Conservation (phyloP, 176 grass and related monocot genomes). For the Calamus simplicifolius region DNA sequence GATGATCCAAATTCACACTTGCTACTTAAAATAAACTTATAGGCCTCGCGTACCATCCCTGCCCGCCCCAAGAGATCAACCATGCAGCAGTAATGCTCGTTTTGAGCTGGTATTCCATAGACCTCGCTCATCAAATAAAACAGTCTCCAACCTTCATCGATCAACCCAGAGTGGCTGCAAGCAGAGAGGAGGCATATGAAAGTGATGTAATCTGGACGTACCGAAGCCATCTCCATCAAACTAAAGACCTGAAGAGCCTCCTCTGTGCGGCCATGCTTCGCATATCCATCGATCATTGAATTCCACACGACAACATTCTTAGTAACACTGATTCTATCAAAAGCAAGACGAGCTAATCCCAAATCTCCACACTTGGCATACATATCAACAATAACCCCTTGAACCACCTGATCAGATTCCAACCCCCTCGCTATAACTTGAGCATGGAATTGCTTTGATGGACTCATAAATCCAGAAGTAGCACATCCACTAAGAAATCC, state of each 20-base stretch:
- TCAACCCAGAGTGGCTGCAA: slow-evolving; percentile 38
- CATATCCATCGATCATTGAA: slow-evolving; percentile 38
- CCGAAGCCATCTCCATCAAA: slow-evolving; percentile 18
- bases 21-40: slow-evolving; percentile 22
- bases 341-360: slow-evolving; percentile 11
- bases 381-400: slow-evolving; percentile 34
- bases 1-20: slow-evolving; percentile 25
- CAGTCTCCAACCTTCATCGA: slow-evolving; percentile 26
- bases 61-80: slow-evolving; percentile 41
- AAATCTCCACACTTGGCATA: slow-evolving; percentile 45
- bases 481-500: slow-evolving; percentile 34
- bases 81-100: slow-evolving; percentile 49
- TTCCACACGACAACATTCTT: slow-evolving; percentile 41
- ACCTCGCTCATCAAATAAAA: slow-evolving; percentile 25
- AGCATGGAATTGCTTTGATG: slow-evolving; percentile 39
- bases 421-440: slow-evolving; percentile 34
- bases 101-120: slow-evolving; percentile 17
- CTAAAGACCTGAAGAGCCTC: slow-evolving; percentile 31
- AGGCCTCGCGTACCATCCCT: slow-evolving; percentile 29
- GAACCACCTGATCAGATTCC: slow-evolving; percentile 19
- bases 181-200: slow-evolving; percentile 44
- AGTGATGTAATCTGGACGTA: slow-evolving; percentile 34
- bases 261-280: slow-evolving; percentile 29
- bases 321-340: slow-evolving; percentile 16
- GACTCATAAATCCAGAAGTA: slow-evolving; percentile 24